phyloP scores from a whole-genome alignment of 2,329 filamentous ascomycete species.

The Cercospora berteroae region DNA sequence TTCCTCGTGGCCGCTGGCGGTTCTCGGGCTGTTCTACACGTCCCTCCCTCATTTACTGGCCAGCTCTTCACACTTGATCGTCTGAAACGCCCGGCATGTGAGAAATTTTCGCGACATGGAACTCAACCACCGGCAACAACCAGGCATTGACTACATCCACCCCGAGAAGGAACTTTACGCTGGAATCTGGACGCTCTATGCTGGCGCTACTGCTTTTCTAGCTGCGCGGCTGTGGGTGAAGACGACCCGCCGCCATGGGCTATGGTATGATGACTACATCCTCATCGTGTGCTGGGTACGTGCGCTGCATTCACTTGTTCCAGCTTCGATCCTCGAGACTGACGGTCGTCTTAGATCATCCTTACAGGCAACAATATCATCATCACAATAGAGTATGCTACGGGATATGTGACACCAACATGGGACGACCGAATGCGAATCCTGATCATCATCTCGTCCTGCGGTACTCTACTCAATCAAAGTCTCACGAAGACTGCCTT shows the following conservation, averaged over 20 bases:
- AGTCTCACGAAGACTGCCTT: conserved; percentile 42
- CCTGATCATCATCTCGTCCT: conserved; percentile 48
- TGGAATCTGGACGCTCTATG: conserved; percentile 42
- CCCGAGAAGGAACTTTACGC: conserved; percentile 39
- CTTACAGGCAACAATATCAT: conserved; percentile 49
- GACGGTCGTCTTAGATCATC: conserved; percentile 37
- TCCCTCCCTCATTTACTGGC: background rate
- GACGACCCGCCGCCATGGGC: conserved; percentile 39
- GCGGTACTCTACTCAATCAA: conserved; percentile 41
- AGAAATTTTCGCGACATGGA: conserved; percentile 17
- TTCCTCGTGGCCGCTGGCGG: background rate
- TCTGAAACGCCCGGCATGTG: conserved; percentile 16
- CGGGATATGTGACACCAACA: conserved; percentile 48
- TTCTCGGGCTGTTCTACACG: background rate
- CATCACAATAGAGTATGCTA: conserved; percentile 50
- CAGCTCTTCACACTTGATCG: background rate
- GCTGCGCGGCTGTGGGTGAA: conserved; percentile 41
- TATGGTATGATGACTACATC: conserved; percentile 45
- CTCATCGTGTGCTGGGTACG: conserved; percentile 40
- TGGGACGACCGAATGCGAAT: conserved; percentile 57
- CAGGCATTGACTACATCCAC: conserved; percentile 34
- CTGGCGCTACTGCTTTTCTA: conserved; percentile 40
- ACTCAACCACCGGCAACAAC: conserved; percentile 18
- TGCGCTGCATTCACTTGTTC: background rate
- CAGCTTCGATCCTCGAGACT: background rate